A percentile compares a stretch with the other conserved stretches of the same genome.
phyloP scores from a whole-genome alignment of 352 stramenopile genomes.

The Thalassiosira livingstoniorum region DNA sequence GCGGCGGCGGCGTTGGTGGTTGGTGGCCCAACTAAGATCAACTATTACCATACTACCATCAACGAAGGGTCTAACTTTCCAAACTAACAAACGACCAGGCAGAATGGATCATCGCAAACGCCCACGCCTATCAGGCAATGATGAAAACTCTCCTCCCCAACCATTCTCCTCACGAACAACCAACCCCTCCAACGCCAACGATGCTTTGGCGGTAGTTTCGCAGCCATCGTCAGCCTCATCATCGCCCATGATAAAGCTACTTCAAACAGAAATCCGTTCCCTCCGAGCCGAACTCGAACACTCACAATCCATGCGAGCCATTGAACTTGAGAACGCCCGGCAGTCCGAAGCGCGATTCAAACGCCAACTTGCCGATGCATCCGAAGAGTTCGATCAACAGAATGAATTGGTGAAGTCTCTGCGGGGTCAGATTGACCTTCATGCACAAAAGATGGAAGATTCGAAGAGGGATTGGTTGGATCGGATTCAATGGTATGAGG shows the following conservation, averaged over 20 bases:
- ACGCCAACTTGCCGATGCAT: conserved; percentile 69
- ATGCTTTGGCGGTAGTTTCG: neutral
- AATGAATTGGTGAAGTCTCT: conserved; percentile 65
- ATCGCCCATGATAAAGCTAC: conserved; percentile 17
- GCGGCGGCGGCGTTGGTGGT: too few species aligned
- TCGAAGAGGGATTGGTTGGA: conserved; percentile 39
- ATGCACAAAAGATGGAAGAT: conserved; percentile 51
- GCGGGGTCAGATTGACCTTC: conserved; percentile 54
- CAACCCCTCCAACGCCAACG: conserved; percentile 6
- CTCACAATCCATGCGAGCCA: conserved; percentile 63
- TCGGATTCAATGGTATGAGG: conserved; percentile 45
- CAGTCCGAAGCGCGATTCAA: conserved; percentile 65
- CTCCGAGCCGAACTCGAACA: conserved; percentile 72
- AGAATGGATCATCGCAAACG: conserved; percentile 49
- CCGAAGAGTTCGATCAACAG: conserved; percentile 67
- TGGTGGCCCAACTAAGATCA: too few species aligned
- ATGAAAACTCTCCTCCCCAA: conserved; percentile 4
- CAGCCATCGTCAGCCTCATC: neutral
- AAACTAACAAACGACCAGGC: neutral
- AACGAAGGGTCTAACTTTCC: too few species aligned
- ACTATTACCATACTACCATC: too few species aligned
- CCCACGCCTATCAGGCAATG: conserved; percentile 25
- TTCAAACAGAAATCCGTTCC: conserved; percentile 65
- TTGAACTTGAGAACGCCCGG: conserved; percentile 66
- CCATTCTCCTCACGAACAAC: too few species aligned